phyloP scores from a whole-genome alignment of 140 eudicot species.

The Oenanthe javanica region DNA sequence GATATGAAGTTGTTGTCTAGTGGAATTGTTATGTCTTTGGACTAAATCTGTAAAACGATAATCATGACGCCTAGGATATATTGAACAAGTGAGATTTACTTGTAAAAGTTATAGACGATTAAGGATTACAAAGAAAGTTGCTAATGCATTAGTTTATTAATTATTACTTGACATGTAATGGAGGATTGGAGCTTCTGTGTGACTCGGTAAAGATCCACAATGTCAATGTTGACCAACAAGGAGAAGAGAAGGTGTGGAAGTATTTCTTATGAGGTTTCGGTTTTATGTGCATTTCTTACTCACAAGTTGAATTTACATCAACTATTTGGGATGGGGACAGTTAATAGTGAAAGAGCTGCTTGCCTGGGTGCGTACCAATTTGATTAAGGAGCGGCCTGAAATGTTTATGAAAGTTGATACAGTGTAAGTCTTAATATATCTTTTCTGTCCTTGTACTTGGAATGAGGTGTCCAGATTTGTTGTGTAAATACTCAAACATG shows the following conservation, averaged over 20 bases:
- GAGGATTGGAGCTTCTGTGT: conserved; percentile 89
- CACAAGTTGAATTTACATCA: not conserved
- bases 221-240: conserved; percentile 54
- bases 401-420: conserved; percentile 51
- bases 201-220: conserved; percentile 75
- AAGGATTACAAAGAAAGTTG: too few relatives aligned
- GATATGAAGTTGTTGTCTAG: too few relatives aligned
- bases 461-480: not conserved
- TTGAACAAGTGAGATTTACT: too few relatives aligned
- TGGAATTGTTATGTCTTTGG: too few relatives aligned
- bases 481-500: not conserved
- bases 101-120: too few relatives aligned
- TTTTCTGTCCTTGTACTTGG: not conserved
- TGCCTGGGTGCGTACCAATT: conserved; percentile 66
- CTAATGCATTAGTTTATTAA: too few relatives aligned
- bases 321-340: conserved; percentile 26
- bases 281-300: not conserved
- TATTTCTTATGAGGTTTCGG: not conserved
- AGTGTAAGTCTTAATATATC: conserved; percentile 47
- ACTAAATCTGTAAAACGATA: too few relatives aligned
- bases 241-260: conserved; percentile 47
- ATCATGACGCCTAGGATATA: too few relatives aligned
- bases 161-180: conserved; percentile 28
- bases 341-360: conserved; percentile 79
- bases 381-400: conserved; percentile 63